phyloP scores from a whole-genome alignment of 495 filamentous ascomycete genomes.

The Talaromyces nanjingensis region DNA sequence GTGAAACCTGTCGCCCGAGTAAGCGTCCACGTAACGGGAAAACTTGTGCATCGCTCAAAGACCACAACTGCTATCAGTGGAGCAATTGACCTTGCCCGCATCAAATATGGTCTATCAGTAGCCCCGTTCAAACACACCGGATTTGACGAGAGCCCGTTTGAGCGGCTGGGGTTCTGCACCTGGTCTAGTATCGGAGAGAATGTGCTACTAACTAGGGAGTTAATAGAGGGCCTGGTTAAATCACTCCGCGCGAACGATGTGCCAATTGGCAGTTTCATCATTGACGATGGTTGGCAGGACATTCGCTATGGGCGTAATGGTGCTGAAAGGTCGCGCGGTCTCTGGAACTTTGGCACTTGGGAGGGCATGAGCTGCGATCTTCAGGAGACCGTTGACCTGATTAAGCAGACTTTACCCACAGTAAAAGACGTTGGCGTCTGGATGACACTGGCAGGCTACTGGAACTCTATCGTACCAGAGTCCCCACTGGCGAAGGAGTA shows the following conservation, averaged over 20 bases:
- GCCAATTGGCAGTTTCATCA: background rate
- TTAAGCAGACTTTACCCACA: background rate
- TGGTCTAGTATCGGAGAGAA: slow-evolving; percentile 4
- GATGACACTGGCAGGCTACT: slow-evolving; percentile 5
- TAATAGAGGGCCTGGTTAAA: background rate
- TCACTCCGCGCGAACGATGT: background rate
- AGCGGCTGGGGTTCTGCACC: slow-evolving; percentile 2
- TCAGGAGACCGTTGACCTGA: background rate
- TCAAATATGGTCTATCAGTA: background rate
- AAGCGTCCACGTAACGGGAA: background rate
- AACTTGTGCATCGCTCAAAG: background rate
- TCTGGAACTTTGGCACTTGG: background rate
- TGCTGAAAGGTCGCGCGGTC: background rate
- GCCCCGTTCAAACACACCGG: background rate
- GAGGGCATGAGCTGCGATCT: background rate
- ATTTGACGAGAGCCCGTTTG: background rate
- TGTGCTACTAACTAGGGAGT: background rate
- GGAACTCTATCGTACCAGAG: background rate
- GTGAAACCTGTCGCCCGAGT: background rate
- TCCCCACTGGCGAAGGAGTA: background rate
- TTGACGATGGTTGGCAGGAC: slow-evolving; percentile 3
- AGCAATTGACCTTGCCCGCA: background rate
- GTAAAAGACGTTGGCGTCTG: slow-evolving; percentile 2
- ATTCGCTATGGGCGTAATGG: slow-evolving; percentile 4
- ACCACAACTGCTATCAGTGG: background rate